Evolutionary conservation across 345 rosid genomes (phyloP), one percentile per base, ranked within the genome.

Genomic region (Salix koriyanagi): DNA sequence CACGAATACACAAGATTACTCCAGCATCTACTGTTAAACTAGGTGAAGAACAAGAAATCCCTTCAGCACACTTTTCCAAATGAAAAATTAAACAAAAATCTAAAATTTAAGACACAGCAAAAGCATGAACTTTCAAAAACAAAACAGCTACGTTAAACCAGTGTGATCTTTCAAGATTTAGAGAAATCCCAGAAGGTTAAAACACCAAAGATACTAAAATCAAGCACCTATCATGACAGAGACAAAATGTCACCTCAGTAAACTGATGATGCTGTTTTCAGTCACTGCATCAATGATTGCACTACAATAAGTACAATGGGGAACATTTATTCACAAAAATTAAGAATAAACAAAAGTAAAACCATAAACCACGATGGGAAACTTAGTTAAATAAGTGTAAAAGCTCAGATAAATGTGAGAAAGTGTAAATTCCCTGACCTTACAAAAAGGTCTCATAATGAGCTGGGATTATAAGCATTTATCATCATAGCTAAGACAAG

Each of bases 381-480:
- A 56, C 1, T 56, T 9, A 9, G 12, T 28, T 9, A 0, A 56
- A n/a, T 1, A 3, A 26, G 18, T 41, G 18, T 14, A 34, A 4
- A 34, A 44, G 79, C 79, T 77, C 79, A 77, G 79, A 77, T 64
- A 70, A 77, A 70, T 46, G 79, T 70, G 70, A 62, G 19, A 26
- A 14, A 19, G 23, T 1, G 30, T 70, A n/a, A 60, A 69, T 62
- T 77, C 79, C 79, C 79, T 16, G 79, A 77, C 75, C 75, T 77
- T n/a, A 56, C 19, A 25, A 54, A 61, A 76, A 77, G 75, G 79
- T 15, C 75, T 77, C 79, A 70, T 77, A 77, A 76, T 69, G 79
- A 77, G 79, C 79, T 77, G 75, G 79, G 79, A 77, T 75, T 68
- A 68, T 21, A 46, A 70, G 10, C 70, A 76, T 60, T 70, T 77